phyloP scores from a whole-genome alignment of 352 stramenopile species.

The Pythium sp. region DNA sequence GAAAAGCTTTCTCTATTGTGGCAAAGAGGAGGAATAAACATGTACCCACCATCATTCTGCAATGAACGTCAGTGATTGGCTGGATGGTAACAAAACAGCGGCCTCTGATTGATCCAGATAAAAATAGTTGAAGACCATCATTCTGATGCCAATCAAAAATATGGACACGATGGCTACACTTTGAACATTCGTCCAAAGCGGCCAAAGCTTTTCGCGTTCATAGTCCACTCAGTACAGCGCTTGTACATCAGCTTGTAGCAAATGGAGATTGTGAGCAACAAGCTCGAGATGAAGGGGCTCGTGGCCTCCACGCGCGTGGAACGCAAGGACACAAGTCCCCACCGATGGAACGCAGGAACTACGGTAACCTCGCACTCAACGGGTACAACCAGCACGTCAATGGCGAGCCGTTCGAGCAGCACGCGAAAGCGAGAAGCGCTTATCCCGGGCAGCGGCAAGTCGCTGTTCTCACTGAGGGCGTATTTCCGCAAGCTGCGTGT shows the following conservation, averaged over 20 bases:
- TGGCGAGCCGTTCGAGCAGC: background rate
- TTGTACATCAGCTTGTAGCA: background rate
- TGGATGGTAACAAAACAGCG: no score
- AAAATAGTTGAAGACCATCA: no score
- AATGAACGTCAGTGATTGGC: no score
- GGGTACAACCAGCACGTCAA: background rate
- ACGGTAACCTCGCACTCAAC: background rate
- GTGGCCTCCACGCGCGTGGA: constrained; percentile 16
- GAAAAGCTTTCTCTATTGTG: no score
- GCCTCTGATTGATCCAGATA: no score
- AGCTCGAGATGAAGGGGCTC: constrained; percentile 11
- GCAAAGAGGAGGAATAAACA: no score
- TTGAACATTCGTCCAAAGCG: background rate
- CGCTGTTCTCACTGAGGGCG: constrained; percentile 59
- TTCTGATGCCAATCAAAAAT: no score
- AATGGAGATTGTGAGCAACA: constrained; percentile 34
- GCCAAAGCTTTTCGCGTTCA: background rate
- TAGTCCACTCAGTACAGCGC: background rate
- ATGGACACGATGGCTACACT: background rate
- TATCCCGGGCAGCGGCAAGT: constrained; percentile 21
- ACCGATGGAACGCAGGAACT: constrained; percentile 28
- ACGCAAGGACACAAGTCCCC: constrained; percentile 15
- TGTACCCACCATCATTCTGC: no score
- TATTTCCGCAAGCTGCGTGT: constrained; percentile 68
- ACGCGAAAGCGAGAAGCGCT: constrained; percentile 9